A percentile compares a stretch with the other conserved stretches of the same genome.
Conservation (phyloP, 192 early-diverging fungal species). For the Entrophospora sp. region DNA sequence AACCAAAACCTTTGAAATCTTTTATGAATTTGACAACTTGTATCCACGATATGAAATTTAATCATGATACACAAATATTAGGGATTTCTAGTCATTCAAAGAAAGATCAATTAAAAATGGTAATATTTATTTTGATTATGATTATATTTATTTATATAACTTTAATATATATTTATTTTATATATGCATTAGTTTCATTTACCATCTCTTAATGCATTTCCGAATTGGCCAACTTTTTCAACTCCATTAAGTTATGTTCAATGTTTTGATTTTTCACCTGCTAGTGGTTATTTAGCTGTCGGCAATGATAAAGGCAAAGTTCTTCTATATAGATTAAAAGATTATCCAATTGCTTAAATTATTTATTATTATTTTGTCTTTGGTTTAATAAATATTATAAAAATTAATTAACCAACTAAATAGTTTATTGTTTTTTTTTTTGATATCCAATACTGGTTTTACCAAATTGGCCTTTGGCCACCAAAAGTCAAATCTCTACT, state of each 20-base stretch:
- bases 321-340: conserved; percentile 69
- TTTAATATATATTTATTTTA: background rate
- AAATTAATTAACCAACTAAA: no score
- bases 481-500: no score
- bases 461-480: no score
- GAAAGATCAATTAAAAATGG: conserved; percentile 69
- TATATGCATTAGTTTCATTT: conserved; percentile 50
- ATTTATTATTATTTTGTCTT: no score
- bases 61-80: conserved; percentile 79
- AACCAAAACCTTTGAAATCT: conserved; percentile 61
- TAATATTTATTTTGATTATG: background rate
- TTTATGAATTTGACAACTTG: conserved; percentile 82
- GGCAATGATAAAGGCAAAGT: conserved; percentile 90
- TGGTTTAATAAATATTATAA: no score
- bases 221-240: conserved; percentile 86
- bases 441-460: no score
- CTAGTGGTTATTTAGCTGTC: conserved; percentile 80
- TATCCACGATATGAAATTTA: conserved; percentile 67
- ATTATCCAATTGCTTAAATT: conserved; percentile 48
- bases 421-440: no score
- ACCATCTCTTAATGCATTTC: conserved; percentile 70
- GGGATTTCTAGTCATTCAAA: conserved; percentile 64
- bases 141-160: background rate
- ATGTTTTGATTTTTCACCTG: conserved; percentile 78
- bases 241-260: conserved; percentile 81